Conservation (phyloP, 2,329 filamentous ascomycete species). For the Scortechinia acanthostroma region DNA sequence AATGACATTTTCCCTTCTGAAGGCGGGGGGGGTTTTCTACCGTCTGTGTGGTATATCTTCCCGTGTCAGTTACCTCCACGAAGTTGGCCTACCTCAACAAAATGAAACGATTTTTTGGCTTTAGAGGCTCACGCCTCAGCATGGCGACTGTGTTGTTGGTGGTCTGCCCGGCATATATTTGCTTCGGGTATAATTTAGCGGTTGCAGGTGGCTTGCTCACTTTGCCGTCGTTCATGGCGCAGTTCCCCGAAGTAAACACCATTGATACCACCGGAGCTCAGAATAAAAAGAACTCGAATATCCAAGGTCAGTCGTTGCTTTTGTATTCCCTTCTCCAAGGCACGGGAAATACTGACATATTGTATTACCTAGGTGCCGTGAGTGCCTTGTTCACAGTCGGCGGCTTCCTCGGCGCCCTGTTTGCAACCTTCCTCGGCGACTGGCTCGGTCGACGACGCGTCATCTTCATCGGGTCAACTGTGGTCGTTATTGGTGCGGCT, state of each 20-base stretch:
- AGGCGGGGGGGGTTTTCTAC: no score
- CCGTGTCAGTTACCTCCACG: no score
- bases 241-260: slow-evolving; percentile 40
- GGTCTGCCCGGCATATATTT: slow-evolving; percentile 33
- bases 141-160: slow-evolving; percentile 26
- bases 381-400: slow-evolving; percentile 2
- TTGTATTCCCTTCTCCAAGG: no score
- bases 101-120: neutral
- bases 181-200: slow-evolving; percentile 43
- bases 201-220: slow-evolving; percentile 33
- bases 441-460: slow-evolving; percentile 6
- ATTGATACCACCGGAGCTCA: slow-evolving; percentile 26
- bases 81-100: no score
- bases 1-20: no score
- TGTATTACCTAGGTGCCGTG: neutral
- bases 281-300: slow-evolving; percentile 20
- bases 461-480: slow-evolving; percentile 6
- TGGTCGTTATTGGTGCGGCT: slow-evolving; percentile 7
- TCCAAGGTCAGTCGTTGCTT: no score
- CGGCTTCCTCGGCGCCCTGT: slow-evolving; percentile 25
- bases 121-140: neutral
- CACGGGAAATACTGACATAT: no score
- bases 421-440: slow-evolving; percentile 5
- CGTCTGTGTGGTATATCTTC: no score
- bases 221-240: slow-evolving; percentile 22